Conservation (phyloP, 805 yeast species). For the Saccharomycopsis microspora region DNA sequence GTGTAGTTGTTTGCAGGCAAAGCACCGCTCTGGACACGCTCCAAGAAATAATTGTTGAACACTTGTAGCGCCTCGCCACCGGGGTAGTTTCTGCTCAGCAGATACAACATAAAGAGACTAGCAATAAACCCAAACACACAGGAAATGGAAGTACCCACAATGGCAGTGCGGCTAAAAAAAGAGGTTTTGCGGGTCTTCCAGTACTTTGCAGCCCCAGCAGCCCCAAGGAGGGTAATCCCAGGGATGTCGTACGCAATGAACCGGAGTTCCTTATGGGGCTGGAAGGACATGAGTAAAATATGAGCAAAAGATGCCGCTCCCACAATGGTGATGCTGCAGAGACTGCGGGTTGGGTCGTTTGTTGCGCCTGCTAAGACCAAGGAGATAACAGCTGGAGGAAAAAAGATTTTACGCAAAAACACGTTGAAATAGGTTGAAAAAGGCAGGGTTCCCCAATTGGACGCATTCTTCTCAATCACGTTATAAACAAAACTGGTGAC, state of each 20-base stretch:
- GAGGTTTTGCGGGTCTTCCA: slow-evolving; percentile 21
- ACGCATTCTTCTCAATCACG: slow-evolving; percentile 61
- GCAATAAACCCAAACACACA: neutral
- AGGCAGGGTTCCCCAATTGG: slow-evolving; percentile 83
- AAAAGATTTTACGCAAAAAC: slow-evolving; percentile 23
- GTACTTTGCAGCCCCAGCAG: slow-evolving; percentile 40
- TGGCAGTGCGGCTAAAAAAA: slow-evolving; percentile 8
- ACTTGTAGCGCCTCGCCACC: slow-evolving; percentile 66
- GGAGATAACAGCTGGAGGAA: slow-evolving; percentile 61
- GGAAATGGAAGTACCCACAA: slow-evolving; percentile 17
- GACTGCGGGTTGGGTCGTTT: slow-evolving; percentile 51
- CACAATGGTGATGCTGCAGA: slow-evolving; percentile 30
- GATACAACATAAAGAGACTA: slow-evolving; percentile 42
- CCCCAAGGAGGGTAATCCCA: slow-evolving; percentile 48
- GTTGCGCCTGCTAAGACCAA: slow-evolving; percentile 61
- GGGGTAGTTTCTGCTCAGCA: slow-evolving; percentile 74
- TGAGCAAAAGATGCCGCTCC: slow-evolving; percentile 41
- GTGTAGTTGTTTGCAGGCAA: slow-evolving; percentile 20
- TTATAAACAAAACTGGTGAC: slow-evolving; percentile 62
- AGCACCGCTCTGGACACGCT: slow-evolving; percentile 10
- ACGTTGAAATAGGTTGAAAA: slow-evolving; percentile 50
- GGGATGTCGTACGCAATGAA: slow-evolving; percentile 74
- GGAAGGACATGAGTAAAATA: slow-evolving; percentile 58
- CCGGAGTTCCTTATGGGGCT: slow-evolving; percentile 93
- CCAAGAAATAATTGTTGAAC: slow-evolving; percentile 35